phyloP scores from a whole-genome alignment of 495 filamentous ascomycete species.

The Aspergillus saccharolyticus region DNA sequence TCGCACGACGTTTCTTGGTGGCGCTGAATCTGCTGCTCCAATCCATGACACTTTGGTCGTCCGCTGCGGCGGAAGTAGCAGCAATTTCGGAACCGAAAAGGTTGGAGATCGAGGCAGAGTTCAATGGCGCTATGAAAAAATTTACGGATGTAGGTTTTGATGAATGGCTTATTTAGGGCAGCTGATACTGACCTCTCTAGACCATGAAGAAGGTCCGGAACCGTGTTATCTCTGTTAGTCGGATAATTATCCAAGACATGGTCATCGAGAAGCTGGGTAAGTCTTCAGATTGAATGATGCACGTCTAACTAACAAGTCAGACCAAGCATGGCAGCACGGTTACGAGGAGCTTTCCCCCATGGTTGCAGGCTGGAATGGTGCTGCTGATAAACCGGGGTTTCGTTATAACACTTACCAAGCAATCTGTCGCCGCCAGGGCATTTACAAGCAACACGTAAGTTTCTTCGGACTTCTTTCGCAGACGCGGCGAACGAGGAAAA shows the following conservation, averaged over 20 bases:
- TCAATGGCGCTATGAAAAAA: not conserved
- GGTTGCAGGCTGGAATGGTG: constrained; percentile 45
- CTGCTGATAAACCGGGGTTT: constrained; percentile 41
- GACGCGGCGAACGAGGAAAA: not conserved
- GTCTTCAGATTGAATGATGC: not conserved
- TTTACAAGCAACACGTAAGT: constrained; percentile 4
- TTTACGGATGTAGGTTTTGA: not conserved
- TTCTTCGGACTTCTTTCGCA: not conserved
- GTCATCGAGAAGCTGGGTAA: not conserved
- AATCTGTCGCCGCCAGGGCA: constrained; percentile 48
- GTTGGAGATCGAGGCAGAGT: not conserved
- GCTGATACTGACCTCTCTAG: not conserved
- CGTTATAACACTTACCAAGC: constrained; percentile 59
- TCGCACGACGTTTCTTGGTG: constrained; percentile 43
- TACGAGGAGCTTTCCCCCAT: constrained; percentile 17
- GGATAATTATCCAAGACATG: not conserved
- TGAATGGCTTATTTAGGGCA: not conserved
- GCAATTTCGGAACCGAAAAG: not conserved
- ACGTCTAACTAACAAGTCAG: not conserved
- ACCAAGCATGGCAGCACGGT: not conserved
- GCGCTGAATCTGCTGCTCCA: constrained; percentile 42
- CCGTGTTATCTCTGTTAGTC: not conserved
- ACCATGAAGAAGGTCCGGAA: not conserved
- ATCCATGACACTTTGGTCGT: not conserved
- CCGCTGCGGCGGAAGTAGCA: not conserved